A percentile compares a stretch with the other conserved stretches of the same genome.
Conservation (phyloP, 495 filamentous ascomycete species). For the Hypoxylon cercidicola region DNA sequence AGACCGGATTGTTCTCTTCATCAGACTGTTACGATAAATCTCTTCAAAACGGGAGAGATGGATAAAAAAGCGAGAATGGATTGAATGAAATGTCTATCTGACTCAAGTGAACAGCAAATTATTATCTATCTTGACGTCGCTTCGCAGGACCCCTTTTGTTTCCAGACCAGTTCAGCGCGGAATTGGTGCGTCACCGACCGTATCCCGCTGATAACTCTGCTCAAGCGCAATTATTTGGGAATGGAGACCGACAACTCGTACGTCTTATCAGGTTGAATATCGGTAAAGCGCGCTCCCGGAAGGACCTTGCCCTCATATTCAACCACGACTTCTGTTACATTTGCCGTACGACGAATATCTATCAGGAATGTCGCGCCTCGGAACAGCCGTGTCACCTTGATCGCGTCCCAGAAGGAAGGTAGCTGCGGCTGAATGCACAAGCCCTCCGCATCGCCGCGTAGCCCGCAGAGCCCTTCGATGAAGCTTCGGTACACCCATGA, state of each 20-base stretch:
- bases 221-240: conserved; percentile 34
- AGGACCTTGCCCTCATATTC: conserved; percentile 46
- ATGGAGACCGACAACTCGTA: conserved; percentile 55
- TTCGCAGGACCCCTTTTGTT: conserved; percentile 16
- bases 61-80: background rate
- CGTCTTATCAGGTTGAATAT: conserved; percentile 51
- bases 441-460: conserved; percentile 59
- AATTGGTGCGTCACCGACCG: background rate
- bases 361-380: conserved; percentile 62
- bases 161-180: background rate
- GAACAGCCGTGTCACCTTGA: conserved; percentile 61
- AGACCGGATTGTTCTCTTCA: conserved; percentile 1
- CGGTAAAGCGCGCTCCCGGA: conserved; percentile 51
- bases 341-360: conserved; percentile 52
- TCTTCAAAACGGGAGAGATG: background rate
- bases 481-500: conserved; percentile 66
- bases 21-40: background rate
- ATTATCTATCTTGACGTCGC: background rate
- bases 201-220: background rate
- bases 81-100: conserved; percentile 27
- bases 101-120: conserved; percentile 9
- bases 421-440: conserved; percentile 60
- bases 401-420: conserved; percentile 58
- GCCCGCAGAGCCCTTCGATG: conserved; percentile 63
- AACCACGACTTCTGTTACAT: conserved; percentile 56